Evolutionary conservation across 1,139 yeast genomes (phyloP).

Genomic region (Lodderomyces metapsilosis): DNA sequence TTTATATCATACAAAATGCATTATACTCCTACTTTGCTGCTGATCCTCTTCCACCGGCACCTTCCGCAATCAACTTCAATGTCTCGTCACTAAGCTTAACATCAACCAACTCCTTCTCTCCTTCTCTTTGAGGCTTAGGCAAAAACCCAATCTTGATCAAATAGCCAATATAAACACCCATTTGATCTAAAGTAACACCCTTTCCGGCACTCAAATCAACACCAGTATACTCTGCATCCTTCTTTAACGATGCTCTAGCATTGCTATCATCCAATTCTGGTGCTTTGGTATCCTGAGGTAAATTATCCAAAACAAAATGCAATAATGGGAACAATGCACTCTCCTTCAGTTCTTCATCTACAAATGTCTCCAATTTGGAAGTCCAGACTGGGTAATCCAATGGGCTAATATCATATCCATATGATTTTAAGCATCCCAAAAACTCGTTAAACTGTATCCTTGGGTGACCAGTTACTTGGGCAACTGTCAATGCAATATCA

Average conservation of each 20-base stretch:
- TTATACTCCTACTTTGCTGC: slow-evolving; percentile 38
- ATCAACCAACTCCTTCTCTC: slow-evolving; percentile 53
- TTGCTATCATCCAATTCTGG: slow-evolving; percentile 91
- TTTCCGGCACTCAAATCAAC: slow-evolving; percentile 64
- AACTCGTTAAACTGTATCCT: slow-evolving; percentile 77
- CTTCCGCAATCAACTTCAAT: slow-evolving; percentile 62
- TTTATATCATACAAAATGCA: no score
- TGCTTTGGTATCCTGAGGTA: slow-evolving; percentile 89
- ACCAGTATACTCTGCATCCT: slow-evolving; percentile 64
- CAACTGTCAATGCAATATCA: slow-evolving; percentile 57
- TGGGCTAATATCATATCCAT: slow-evolving; percentile 67
- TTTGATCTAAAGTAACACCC: slow-evolving; percentile 65
- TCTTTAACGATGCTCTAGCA: slow-evolving; percentile 61
- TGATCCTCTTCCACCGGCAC: slow-evolving; percentile 86
- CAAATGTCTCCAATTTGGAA: slow-evolving; percentile 68
- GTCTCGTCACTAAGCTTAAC: slow-evolving; percentile 58
- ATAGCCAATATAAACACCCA: slow-evolving; percentile 79
- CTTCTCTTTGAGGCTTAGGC: slow-evolving; percentile 52
- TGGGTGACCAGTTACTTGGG: slow-evolving; percentile 98
- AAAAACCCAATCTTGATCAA: slow-evolving; percentile 77
- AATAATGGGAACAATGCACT: slow-evolving; percentile 89
- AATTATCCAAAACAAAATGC: slow-evolving; percentile 89
- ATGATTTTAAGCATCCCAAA: slow-evolving; percentile 59
- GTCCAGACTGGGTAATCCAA: slow-evolving; percentile 81
- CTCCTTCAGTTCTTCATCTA: slow-evolving; percentile 67